Base-by-base conservation (phyloP, 1,139 yeast species). In the Kluyveromyces marxianus region DNA sequence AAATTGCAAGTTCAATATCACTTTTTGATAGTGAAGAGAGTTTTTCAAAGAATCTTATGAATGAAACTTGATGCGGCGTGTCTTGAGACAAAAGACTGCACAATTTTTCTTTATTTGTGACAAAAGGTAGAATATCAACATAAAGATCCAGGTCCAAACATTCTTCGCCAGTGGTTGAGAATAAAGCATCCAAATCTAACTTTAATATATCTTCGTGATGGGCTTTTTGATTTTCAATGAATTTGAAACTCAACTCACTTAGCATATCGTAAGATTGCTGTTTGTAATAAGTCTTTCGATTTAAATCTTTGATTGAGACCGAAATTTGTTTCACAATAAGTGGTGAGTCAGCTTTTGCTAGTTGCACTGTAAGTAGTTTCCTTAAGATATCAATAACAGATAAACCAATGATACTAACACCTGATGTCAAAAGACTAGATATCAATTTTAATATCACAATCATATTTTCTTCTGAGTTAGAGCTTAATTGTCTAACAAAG, bases 361-460 rank as follows among this genome's bases (percentile, higher is more conserved):
- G 65, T 58, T 88, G 94, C 45, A 83, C 73, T 4, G 69, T 63
- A 42, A 86, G 67, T 14, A 92, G 66, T 42, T 78, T 77, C 50
- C 84, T 78, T 62, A 86, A 71, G 50, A 83, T 76, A 61, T 90
- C 97, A 40, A 89, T 74, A n/a, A 89, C 86, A 8, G 96, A 85
- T 40, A 92, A 70, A 0, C 97, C 97, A 52, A 89, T 83, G 76
- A 90, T 79, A 59, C 83, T 87, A 39, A 88, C 88, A 36, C 81
- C 81, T 0, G 95, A 83, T 1, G 83, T 75, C n/a, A 90, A 71
- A 37, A 92, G 68, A 1, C 83, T 81, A 25, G 83, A 71, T n/a
- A 85, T 71, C 49, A 80, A 66, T 42, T 69, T 68, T 7, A 86
- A 72, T 37, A 78, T 69, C 37, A 71, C 71, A 6, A 71, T 64